Evolutionary conservation across 108 stramenopile genomes (phyloP).

Genomic region (Phaeodactylum tricornutum): DNA sequence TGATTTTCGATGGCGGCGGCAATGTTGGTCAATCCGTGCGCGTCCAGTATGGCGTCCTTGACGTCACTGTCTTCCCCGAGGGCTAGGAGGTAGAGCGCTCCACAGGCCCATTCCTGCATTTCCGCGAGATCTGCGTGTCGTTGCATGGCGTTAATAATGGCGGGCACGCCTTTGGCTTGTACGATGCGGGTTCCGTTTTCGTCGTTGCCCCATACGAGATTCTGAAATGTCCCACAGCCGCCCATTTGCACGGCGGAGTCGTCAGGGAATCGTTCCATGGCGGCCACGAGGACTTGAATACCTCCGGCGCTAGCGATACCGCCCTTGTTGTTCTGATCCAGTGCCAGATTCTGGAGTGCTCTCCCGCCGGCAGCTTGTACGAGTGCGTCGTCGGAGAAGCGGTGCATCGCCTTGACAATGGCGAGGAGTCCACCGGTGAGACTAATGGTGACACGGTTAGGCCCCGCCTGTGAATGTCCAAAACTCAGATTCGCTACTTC

Average conservation of each 20-base stretch:
- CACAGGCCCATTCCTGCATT: constrained; percentile 5
- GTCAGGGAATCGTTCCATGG: background rate
- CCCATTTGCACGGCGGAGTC: constrained; percentile 1
- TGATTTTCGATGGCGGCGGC: background rate
- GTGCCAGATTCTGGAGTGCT: background rate
- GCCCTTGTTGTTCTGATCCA: constrained; percentile 4
- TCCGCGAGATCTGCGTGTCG: background rate
- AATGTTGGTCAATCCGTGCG: background rate
- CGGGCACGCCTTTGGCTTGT: background rate
- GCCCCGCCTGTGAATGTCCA: background rate
- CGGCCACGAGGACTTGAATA: background rate
- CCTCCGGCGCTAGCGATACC: constrained; percentile 3
- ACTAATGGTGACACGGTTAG: constrained; percentile 3
- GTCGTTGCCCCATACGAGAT: constrained; percentile 1
- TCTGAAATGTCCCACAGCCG: constrained; percentile 4
- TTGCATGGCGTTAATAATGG: constrained; percentile 1
- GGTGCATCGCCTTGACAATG: constrained; percentile 2
- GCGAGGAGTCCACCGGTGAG: background rate
- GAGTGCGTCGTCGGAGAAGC: background rate
- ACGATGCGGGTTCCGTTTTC: background rate
- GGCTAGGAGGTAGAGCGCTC: constrained; percentile 1
- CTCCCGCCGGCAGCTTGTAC: constrained; percentile 1
- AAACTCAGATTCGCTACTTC: background rate
- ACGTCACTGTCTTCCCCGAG: constrained; percentile 1
- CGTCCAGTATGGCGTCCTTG: background rate